phyloP scores from a whole-genome alignment of 2,329 filamentous ascomycete genomes.

The Ophidiomyces ophidiicola region DNA sequence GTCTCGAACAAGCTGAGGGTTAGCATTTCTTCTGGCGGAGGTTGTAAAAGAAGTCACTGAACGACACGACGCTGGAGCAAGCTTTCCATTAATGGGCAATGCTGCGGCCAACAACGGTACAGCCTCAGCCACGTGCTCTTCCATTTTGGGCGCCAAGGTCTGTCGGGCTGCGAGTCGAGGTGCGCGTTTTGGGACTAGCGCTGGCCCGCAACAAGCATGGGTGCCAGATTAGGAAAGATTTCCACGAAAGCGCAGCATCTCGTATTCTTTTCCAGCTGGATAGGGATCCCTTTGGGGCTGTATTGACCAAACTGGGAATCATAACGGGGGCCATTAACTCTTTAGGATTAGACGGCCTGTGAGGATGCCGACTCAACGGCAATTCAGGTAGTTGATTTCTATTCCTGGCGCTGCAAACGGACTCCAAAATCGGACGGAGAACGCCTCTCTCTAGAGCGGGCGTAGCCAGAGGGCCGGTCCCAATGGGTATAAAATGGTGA shows the following conservation, averaged over 20 bases:
- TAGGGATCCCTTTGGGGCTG: neutral
- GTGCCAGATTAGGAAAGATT: neutral
- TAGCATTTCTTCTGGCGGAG: too few relatives aligned
- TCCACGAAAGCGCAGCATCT: too few relatives aligned
- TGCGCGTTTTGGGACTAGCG: constrained; percentile 4
- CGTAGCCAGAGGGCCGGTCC: too few relatives aligned
- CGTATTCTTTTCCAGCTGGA: neutral
- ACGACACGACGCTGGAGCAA: too few relatives aligned
- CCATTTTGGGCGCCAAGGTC: constrained; percentile 1
- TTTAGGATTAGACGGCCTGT: neutral
- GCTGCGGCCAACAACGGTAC: neutral
- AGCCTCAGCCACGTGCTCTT: neutral
- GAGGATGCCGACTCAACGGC: neutral
- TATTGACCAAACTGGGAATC: neutral
- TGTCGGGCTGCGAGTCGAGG: too few relatives aligned
- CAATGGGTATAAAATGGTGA: too few relatives aligned
- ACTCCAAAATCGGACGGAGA: too few relatives aligned
- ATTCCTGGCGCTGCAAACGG: too few relatives aligned
- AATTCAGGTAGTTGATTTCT: neutral
- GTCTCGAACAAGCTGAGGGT: too few relatives aligned
- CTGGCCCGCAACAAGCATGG: neutral
- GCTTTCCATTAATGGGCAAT: too few relatives aligned
- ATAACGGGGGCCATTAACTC: neutral
- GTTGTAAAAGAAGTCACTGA: too few relatives aligned
- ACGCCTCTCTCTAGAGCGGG: too few relatives aligned